Base-by-base conservation (phyloP, 2,329 filamentous ascomycete species). In the Diaporthe amygdali region DNA sequence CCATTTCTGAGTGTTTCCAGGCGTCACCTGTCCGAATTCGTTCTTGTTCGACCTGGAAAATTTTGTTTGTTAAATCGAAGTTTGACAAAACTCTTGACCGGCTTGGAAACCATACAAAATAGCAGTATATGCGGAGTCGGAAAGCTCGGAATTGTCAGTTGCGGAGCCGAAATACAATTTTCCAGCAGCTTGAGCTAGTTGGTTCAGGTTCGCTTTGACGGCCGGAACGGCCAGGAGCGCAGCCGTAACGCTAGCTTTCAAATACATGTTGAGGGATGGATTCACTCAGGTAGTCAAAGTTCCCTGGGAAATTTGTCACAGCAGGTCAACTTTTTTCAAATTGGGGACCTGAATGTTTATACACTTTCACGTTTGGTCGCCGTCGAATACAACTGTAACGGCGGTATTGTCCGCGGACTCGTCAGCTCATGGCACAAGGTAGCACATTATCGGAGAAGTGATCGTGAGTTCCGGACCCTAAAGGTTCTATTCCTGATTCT, bases 1-100 rank as follows among this genome's bases (percentile, higher is more conserved):
- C 90, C 90, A 93, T 84, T 90, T 87, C 78, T 90, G 88, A 2
- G 86, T 86, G 77, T 93, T 93, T 67, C 87, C 88, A 0, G 90
- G 89, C 0, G 90, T 92, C 32, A 92, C 84, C 78, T 90, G 87
- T 32, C 91, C 91, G 75, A 92, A 93, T 76, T 92, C 89, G 59
- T 83, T 81, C 12, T 76, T 81, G 78, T 91, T 82, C 72, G 84
- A 84, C 41, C 71, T 72, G n/a, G 2, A n/a, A 15, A 8, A 3
- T 49, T 17, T 2, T 25, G 20, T 10, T n/a, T 6, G 6, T 70
- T 14, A 39, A 20, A 30, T 6, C 30, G 25, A 1, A n/a, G 10
- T 25, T 4, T 8, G 20, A 27, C 6, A 9, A 7, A 3, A 5
- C 2, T n/a, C 15, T 47, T 32, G 10, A 3, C 5, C 17, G 7